Percentiles rank a stretch among this genome's conserved stretches.
phyloP scores from a whole-genome alignment of 2,329 filamentous ascomycete species.

The Trichoderma semiorbis region DNA sequence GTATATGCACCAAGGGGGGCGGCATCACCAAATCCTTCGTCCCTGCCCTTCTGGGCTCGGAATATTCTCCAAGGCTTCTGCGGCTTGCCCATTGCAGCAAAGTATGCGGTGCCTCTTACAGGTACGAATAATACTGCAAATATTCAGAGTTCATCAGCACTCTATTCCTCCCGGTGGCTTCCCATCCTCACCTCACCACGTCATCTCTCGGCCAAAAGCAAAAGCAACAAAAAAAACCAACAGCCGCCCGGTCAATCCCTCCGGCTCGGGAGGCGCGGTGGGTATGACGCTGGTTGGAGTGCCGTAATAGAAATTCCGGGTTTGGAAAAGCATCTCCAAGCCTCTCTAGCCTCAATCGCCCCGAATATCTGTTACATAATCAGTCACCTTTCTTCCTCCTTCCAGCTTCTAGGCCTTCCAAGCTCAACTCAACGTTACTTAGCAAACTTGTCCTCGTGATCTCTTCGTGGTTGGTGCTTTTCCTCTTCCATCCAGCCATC shows the following conservation, averaged over 20 bases:
- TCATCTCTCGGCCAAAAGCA: background rate
- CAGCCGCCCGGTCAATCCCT: background rate
- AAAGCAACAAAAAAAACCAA: background rate
- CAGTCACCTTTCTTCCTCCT: background rate
- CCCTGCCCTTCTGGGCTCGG: background rate
- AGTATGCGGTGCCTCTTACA: background rate
- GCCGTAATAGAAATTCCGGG: constrained; percentile 19
- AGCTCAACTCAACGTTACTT: constrained; percentile 10
- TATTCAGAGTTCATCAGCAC: constrained; percentile 4
- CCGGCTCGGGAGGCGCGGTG: constrained; percentile 14
- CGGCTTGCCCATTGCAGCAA: background rate
- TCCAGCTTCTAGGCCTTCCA: constrained; percentile 2
- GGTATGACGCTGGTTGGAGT: constrained; percentile 4
- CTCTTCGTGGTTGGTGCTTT: background rate
- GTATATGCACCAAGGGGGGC: background rate
- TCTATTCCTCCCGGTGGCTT: background rate
- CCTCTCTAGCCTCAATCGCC: background rate
- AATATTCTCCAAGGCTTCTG: background rate
- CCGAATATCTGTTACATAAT: constrained; percentile 8
- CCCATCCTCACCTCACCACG: background rate
- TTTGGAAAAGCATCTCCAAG: constrained; percentile 15
- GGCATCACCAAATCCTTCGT: background rate
- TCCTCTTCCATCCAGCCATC: background rate
- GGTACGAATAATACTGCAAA: background rate
- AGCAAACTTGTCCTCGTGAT: constrained; percentile 14